These are phyloP conservation scores for Yarrowia porcina DNA, from an alignment of 805 yeast genomes.

Conservation along the genomic window DNA sequence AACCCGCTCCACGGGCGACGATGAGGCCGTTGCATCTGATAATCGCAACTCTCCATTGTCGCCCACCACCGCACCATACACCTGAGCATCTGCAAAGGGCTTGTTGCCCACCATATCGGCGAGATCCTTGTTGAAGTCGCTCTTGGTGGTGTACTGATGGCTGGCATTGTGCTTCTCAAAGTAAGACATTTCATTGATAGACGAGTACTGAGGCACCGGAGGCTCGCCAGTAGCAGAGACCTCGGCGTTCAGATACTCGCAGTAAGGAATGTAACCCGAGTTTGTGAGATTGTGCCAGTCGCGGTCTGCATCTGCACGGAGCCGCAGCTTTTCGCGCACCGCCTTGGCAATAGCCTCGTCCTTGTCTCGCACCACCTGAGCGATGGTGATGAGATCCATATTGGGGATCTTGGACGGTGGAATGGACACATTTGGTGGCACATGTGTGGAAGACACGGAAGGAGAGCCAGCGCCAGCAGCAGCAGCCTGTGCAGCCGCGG, in stretches of 20 bases:
- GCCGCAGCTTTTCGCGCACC: conserved; percentile 78
- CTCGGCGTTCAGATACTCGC: conserved; percentile 52
- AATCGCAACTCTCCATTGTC: conserved; percentile 23
- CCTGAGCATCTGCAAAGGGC: conserved; percentile 21
- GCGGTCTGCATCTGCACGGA: conserved; percentile 60
- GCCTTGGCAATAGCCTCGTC: conserved; percentile 74
- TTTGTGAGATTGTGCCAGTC: conserved; percentile 81
- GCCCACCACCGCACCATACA: conserved; percentile 25
- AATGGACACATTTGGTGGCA: conserved; percentile 60
- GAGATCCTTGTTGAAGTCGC: conserved; percentile 30
- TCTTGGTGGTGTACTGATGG: conserved; percentile 34
- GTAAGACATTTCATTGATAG: conserved; percentile 60
- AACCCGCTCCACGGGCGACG: background rate
- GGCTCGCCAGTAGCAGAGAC: conserved; percentile 36
- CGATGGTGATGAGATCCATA: conserved; percentile 80
- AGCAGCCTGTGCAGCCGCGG: conserved; percentile 27
- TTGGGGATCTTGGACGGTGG: conserved; percentile 94
- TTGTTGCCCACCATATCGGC: conserved; percentile 24
- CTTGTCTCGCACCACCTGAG: conserved; percentile 67
- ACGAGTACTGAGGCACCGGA: conserved; percentile 60
- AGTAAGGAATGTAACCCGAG: conserved; percentile 77
- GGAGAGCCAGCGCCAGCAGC: conserved; percentile 36
- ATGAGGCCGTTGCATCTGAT: conserved; percentile 6
- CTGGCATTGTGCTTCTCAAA: conserved; percentile 45
- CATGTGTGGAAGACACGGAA: conserved; percentile 27